A percentile compares a stretch with the other conserved stretches of the same genome.
phyloP scores from a whole-genome alignment of 495 filamentous ascomycete genomes.

The Amniculicola lignicola region DNA sequence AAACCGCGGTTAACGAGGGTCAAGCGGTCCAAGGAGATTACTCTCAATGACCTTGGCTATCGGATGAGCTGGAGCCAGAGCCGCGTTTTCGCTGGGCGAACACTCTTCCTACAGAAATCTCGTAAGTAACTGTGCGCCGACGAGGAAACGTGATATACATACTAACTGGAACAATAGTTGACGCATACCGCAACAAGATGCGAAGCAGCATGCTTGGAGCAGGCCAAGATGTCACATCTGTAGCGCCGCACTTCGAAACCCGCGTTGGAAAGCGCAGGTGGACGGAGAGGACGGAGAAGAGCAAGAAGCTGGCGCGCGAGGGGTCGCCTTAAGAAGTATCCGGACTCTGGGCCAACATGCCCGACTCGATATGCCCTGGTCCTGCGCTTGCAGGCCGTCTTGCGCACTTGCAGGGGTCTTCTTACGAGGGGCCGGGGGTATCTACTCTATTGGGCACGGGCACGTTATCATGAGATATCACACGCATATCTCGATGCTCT shows the following conservation, averaged over 20 bases:
- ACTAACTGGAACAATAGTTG: slow-evolving; percentile 60
- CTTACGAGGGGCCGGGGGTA: slow-evolving; percentile 21
- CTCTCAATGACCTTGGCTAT: slow-evolving; percentile 88
- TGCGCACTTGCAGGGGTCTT: slow-evolving; percentile 18
- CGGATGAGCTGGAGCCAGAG: slow-evolving; percentile 95
- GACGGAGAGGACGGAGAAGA: slow-evolving; percentile 62
- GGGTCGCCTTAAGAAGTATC: slow-evolving; percentile 31
- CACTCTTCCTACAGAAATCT: slow-evolving; percentile 87
- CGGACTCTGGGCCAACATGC: neutral
- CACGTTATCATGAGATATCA: neutral
- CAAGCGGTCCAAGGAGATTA: slow-evolving; percentile 71
- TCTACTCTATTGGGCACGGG: slow-evolving; percentile 19
- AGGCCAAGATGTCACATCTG: slow-evolving; percentile 65
- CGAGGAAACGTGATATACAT: neutral
- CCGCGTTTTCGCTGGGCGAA: slow-evolving; percentile 76
- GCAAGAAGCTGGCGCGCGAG: slow-evolving; percentile 36
- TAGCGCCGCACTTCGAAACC: slow-evolving; percentile 85
- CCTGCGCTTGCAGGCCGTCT: slow-evolving; percentile 5
- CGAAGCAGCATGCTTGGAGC: slow-evolving; percentile 69
- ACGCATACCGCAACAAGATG: slow-evolving; percentile 93
- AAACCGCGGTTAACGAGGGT: slow-evolving; percentile 67
- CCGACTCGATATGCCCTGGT: slow-evolving; percentile 24
- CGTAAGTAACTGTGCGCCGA: slow-evolving; percentile 58
- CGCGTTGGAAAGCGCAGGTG: slow-evolving; percentile 82
- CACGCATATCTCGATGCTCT: neutral